Evolutionary conservation across 148 eudicot genomes (phyloP).

Genomic region (Rhododendron williamsianum): DNA sequence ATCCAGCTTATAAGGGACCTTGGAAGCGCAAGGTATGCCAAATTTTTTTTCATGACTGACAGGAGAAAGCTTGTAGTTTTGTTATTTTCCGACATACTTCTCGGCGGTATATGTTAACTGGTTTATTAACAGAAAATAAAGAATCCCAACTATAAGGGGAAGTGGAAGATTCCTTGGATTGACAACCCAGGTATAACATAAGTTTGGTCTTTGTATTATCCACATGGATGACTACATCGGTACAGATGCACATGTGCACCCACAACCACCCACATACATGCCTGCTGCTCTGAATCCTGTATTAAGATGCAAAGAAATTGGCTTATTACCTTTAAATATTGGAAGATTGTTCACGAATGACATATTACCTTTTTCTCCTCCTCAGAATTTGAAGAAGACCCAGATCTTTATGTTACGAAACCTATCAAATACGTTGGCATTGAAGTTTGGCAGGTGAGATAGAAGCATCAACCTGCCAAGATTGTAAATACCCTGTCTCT

Average conservation of each 20-base stretch:
- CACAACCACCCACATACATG: not conserved
- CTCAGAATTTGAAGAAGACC: slow-evolving; percentile 91
- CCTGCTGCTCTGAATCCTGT: not conserved
- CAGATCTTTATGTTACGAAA: slow-evolving; percentile 79
- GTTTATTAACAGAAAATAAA: slow-evolving; percentile 56
- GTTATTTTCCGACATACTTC: not conserved
- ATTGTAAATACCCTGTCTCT: not conserved
- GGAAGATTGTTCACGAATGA: not conserved
- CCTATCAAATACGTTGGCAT: slow-evolving; percentile 80
- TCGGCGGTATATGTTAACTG: slow-evolving; percentile 5
- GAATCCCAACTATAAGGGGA: slow-evolving; percentile 92
- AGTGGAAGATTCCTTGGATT: slow-evolving; percentile 96
- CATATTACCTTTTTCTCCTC: not conserved
- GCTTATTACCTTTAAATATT: not conserved
- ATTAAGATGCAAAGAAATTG: slow-evolving; percentile 2
- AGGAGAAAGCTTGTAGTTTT: not conserved
- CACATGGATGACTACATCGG: not conserved
- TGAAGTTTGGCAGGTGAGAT: slow-evolving; percentile 86
- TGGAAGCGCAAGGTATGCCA: slow-evolving; percentile 81
- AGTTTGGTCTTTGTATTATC: not conserved
- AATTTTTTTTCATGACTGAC: not conserved
- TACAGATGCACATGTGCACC: not conserved
- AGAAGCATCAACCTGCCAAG: not conserved
- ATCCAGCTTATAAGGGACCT: slow-evolving; percentile 94
- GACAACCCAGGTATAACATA: slow-evolving; percentile 78